phyloP scores from a whole-genome alignment of 192 early-diverging fungal species.

The Powellomyces hirtus region DNA sequence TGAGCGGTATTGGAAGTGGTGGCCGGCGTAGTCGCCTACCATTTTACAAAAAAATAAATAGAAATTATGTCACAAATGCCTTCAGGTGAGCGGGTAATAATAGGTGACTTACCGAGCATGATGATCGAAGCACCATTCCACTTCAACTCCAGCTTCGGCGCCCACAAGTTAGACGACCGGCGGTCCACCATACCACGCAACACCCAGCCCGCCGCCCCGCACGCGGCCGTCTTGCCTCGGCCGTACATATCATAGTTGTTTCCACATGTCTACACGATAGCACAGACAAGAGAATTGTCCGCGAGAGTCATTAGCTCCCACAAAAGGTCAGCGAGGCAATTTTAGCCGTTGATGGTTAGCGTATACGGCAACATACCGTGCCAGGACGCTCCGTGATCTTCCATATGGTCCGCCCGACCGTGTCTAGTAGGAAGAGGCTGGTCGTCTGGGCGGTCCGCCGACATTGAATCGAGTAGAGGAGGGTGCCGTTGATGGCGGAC shows the following conservation, averaged over 20 bases:
- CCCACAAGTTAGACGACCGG: conserved; percentile 1
- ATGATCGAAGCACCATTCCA: conserved; percentile 6
- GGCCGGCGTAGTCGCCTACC: conserved; percentile 9
- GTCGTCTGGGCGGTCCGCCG: neutral
- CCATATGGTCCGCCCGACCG: neutral
- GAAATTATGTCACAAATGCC: neutral
- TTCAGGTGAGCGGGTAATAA: neutral
- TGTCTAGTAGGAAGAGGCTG: conserved; percentile 7
- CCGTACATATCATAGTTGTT: conserved; percentile 19
- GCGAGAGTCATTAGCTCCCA: too few species aligned
- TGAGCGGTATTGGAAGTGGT: conserved; percentile 5
- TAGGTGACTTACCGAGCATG: conserved; percentile 9
- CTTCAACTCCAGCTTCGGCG: conserved; percentile 1
- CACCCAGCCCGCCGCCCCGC: conserved; percentile 17
- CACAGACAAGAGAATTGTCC: too few species aligned
- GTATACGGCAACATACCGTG: neutral
- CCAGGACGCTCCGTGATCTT: conserved; percentile 19
- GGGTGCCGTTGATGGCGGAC: neutral
- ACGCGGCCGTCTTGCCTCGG: neutral
- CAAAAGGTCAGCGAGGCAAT: too few species aligned
- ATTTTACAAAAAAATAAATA: neutral
- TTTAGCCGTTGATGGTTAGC: too few species aligned
- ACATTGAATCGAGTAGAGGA: conserved; percentile 1
- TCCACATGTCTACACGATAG: too few species aligned
- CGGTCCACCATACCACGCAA: conserved; percentile 20